Percentiles rank a stretch among this genome's conserved stretches.
Conservation (phyloP, 2,329 filamentous ascomycete species). For the Apiospora saccharicola region DNA sequence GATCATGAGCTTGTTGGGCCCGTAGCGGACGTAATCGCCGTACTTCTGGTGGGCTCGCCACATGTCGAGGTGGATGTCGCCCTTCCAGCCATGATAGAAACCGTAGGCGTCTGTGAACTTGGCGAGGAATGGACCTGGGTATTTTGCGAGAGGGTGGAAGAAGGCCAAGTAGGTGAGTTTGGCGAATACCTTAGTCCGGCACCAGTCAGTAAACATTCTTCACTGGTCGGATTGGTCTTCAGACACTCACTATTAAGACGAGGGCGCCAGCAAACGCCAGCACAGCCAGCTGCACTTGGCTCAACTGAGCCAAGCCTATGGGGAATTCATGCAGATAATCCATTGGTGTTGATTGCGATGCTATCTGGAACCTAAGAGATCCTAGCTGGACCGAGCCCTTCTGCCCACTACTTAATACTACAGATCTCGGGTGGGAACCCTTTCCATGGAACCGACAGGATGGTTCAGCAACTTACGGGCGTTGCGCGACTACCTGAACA, state of each 20-base stretch:
- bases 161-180: slow-evolving; percentile 18
- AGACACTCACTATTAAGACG: neutral
- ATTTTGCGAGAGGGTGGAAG: slow-evolving; percentile 27
- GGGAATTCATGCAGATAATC: neutral
- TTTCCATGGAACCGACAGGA: neutral
- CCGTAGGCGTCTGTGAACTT: slow-evolving; percentile 59
- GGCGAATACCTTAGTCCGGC: neutral
- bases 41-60: slow-evolving; percentile 60
- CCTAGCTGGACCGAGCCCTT: neutral
- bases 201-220: neutral
- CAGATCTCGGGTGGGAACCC: neutral
- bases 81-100: slow-evolving; percentile 60
- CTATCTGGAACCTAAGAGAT: neutral
- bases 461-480: neutral
- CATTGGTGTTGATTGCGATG: neutral
- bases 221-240: neutral
- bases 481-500: neutral
- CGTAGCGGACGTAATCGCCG: slow-evolving; percentile 30
- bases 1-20: slow-evolving; percentile 26
- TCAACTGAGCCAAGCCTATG: neutral
- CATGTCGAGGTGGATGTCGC: slow-evolving; percentile 60
- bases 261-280: slow-evolving; percentile 3
- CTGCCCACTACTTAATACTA: neutral
- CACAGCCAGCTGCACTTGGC: neutral
- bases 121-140: slow-evolving; percentile 27